Percentiles rank a stretch among this genome's conserved stretches.
Conservation (phyloP, 106 monocot species). For the Dendrobium officinale region DNA sequence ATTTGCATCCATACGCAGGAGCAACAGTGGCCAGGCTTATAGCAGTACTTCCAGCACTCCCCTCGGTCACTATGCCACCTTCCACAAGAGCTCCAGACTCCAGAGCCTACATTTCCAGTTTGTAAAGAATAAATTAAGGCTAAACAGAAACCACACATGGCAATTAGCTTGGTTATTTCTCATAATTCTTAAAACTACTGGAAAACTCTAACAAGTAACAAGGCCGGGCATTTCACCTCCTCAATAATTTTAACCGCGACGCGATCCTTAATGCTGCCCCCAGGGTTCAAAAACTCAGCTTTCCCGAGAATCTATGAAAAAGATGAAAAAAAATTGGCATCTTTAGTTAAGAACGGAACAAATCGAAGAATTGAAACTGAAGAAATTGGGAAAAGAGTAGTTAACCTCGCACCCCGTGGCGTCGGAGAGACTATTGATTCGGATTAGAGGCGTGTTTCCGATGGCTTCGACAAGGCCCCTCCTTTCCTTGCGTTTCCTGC, state of each 20-base stretch:
- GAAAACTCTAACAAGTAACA: not conserved
- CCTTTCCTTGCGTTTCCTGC: conserved; percentile 11
- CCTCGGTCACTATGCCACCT: conserved; percentile 87
- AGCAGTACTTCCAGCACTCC: conserved; percentile 98
- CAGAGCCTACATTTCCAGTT: conserved; percentile 43
- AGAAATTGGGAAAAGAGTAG: not conserved
- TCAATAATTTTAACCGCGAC: conserved; percentile 95
- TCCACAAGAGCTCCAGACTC: conserved; percentile 51
- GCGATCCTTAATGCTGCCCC: conserved; percentile 92
- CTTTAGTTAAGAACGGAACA: not conserved
- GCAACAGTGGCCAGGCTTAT: conserved; percentile 95
- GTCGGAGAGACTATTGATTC: conserved; percentile 91
- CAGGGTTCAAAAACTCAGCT: conserved; percentile 97
- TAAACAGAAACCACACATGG: not conserved
- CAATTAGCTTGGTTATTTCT: not conserved
- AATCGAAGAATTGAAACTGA: not conserved
- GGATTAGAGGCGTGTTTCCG: conserved; percentile 83
- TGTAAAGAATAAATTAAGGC: not conserved
- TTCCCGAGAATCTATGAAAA: conserved; percentile 74
- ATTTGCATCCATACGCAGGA: conserved; percentile 88
- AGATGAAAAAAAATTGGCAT: not conserved
- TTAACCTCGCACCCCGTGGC: conserved; percentile 91
- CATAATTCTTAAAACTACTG: not conserved
- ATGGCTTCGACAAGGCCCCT: conserved; percentile 61
- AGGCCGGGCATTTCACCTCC: conserved; percentile 50